Evolutionary conservation across 2,329 filamentous ascomycete species (phyloP).

Genomic region (Periconia sp.): DNA sequence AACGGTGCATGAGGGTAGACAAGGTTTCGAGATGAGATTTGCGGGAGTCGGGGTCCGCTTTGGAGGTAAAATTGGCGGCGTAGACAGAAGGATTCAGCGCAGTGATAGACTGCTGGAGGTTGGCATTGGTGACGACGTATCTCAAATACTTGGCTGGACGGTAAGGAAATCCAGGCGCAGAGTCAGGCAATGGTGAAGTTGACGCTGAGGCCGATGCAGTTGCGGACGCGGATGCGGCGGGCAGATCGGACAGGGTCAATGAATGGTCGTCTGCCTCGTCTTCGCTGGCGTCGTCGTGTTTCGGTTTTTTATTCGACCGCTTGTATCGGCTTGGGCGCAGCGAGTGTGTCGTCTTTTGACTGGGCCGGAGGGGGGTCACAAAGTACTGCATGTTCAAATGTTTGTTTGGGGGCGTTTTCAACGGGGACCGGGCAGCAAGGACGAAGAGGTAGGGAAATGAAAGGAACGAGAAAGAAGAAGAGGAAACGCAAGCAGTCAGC

Average conservation of each 20-base stretch:
- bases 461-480: too few relatives aligned
- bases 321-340: slow-evolving; percentile 37
- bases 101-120: slow-evolving; percentile 45
- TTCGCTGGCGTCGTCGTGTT: slow-evolving; percentile 21
- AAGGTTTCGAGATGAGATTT: slow-evolving; percentile 66
- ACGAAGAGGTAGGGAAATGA: too few relatives aligned
- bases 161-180: slow-evolving; percentile 48
- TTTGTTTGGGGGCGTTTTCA: too few relatives aligned
- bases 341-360: slow-evolving; percentile 30
- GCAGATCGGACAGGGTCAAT: slow-evolving; percentile 6
- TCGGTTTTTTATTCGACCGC: slow-evolving; percentile 24
- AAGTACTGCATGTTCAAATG: slow-evolving; percentile 38
- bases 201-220: too few relatives aligned
- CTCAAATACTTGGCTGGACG: slow-evolving; percentile 28
- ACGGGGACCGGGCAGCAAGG: too few relatives aligned
- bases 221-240: not conserved
- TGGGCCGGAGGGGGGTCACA: slow-evolving; percentile 29
- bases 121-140: slow-evolving; percentile 15
- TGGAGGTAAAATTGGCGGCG: slow-evolving; percentile 22
- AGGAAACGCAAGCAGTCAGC: too few relatives aligned
- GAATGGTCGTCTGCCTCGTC: slow-evolving; percentile 12
- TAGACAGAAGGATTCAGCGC: slow-evolving; percentile 46
- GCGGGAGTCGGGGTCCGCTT: slow-evolving; percentile 35
- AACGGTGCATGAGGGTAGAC: slow-evolving; percentile 70
- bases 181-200: slow-evolving; percentile 45